Base-by-base conservation (phyloP, 2,329 filamentous ascomycete species). In the Westerdykella aurantiaca region DNA sequence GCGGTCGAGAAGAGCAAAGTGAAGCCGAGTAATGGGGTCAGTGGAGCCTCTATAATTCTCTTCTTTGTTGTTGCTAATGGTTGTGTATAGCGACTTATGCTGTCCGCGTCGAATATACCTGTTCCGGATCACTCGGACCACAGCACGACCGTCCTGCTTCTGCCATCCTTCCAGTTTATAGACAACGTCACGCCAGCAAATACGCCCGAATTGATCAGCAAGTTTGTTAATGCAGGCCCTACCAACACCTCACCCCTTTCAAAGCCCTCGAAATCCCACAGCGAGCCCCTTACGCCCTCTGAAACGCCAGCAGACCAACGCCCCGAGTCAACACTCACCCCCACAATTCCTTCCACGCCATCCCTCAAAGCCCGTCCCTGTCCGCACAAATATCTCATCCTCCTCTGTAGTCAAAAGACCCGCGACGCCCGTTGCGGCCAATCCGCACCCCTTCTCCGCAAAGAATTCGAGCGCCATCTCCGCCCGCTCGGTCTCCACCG, bases 391-490 rank as follows among this genome's bases (percentile, higher is more conserved):
- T 89, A 85, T 52, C 78, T 97, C 21, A 88, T 98, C 60, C 80
- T 98, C 40, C 83, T 98, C 61, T 98, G 93, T 74, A 95, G 87
- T 37, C 93, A 97, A 64, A 82, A 81, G 60, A 96, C 88, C n/a
- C 85, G 93, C 49, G 93, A 97, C 67, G 90, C 88, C 0, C 86
- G 93, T 56, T 97, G 93, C 65, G 93, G 91, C 0, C 90, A 96
- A 72, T 93, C 86, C 29, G 93, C 93, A 1, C 93, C 93, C 2
- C 75, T 98, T 2, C 74, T 97, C n/a, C 80, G 83, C 37, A 84
- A 83, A 58, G 93, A 97, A 69, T 80, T 98, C 43, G 88, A 95
- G 72, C 80, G 91, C 1, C 88, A 96, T 64, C 76, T 97, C 31
- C 83, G 89, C 0, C 86, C 87, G 1, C 73, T 95, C 11, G 90